Evolutionary conservation across 352 stramenopile genomes (phyloP), one percentile per base, ranked within the genome.

Genomic region (Phytophthora pluvialis): DNA sequence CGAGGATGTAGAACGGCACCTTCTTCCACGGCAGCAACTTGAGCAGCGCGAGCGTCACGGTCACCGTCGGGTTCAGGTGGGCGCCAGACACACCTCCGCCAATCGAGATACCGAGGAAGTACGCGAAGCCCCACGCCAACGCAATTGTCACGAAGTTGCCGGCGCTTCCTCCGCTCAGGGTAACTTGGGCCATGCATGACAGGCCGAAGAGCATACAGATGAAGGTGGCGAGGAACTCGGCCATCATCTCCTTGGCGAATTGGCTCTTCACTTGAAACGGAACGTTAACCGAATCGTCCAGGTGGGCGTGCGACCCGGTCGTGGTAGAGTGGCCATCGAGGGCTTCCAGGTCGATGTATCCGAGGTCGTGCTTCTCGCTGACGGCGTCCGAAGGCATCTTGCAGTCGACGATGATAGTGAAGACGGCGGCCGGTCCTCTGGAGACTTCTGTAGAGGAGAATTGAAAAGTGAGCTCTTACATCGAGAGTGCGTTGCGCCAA

Each of bases 1-100:
- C 58, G 12, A 82, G 12, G 18, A 80, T 70, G 64, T 83, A 88
- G 43, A 64, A 64, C 10, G 72, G 73, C 13, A 80, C 72, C 49
- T 84, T 82, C 58, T 49, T 55, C 76, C 73, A 83, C 54, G 70
- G 64, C 21, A 89, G 54, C 31, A 70, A 43, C 35, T 74, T 62
- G 64, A 77, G 80, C 28, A 78, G 56, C 7, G 73, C 77, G 16
- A 83, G 73, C 29, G 77, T 80, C 35, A 80, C 49, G 5, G 73
- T 82, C 44, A 89, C 73, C 7, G 80, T 76, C 13, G 77, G 77
- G 63, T 89, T 89, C 25, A 89, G 40, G 64, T 89, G 80, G 33
- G 75, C 77, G 18, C 77, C 75, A 26, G 70, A 83, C 21, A 84
- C 71, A 25, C 77, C 73, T 8, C 75, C 75, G 3, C 66, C 67